Percentiles rank a stretch among this genome's conserved stretches.
These are phyloP conservation scores for Singerocomus rubriflavus DNA, from an alignment of 1,284 basidiomycete genomes.

Conservation along the genomic window DNA sequence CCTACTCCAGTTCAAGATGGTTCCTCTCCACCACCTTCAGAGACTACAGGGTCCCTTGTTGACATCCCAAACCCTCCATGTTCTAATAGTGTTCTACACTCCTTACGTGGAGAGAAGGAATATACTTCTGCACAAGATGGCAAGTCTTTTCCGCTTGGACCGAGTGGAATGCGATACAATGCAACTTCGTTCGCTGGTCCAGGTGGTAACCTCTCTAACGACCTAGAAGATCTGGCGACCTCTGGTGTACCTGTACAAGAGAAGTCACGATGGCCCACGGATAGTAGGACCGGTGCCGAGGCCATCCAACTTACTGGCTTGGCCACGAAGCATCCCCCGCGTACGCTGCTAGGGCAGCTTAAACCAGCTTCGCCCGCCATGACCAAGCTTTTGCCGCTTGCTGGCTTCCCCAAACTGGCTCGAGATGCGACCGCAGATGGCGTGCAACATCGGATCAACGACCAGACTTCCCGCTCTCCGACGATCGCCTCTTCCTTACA, in stretches of 20 bases:
- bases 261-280: slow-evolving; percentile 2
- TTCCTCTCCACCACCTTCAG: slow-evolving; percentile 1
- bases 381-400: slow-evolving; percentile 1
- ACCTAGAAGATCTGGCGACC: slow-evolving; percentile 33
- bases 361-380: slow-evolving; percentile 2
- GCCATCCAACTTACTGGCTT: not conserved
- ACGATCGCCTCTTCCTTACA: not conserved
- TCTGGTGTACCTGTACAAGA: slow-evolving; percentile 15
- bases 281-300: slow-evolving; percentile 1
- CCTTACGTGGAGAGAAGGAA: slow-evolving; percentile 33
- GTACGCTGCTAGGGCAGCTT: not conserved
- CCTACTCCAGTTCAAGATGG: slow-evolving; percentile 7
- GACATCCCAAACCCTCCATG: slow-evolving; percentile 18
- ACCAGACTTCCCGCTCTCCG: slow-evolving; percentile 4
- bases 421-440: not conserved
- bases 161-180: slow-evolving; percentile 60
- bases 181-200: slow-evolving; percentile 51
- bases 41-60: slow-evolving; percentile 5
- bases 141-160: slow-evolving; percentile 31
- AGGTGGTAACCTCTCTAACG: slow-evolving; percentile 1
- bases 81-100: slow-evolving; percentile 24
- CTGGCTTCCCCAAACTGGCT: not conserved
- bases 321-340: not conserved
- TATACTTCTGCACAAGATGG: slow-evolving; percentile 21
- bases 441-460: not conserved